Evolutionary conservation across 2,329 filamentous ascomycete genomes (phyloP), one percentile per base, ranked within the genome.

Genomic region (Metarhizium album): DNA sequence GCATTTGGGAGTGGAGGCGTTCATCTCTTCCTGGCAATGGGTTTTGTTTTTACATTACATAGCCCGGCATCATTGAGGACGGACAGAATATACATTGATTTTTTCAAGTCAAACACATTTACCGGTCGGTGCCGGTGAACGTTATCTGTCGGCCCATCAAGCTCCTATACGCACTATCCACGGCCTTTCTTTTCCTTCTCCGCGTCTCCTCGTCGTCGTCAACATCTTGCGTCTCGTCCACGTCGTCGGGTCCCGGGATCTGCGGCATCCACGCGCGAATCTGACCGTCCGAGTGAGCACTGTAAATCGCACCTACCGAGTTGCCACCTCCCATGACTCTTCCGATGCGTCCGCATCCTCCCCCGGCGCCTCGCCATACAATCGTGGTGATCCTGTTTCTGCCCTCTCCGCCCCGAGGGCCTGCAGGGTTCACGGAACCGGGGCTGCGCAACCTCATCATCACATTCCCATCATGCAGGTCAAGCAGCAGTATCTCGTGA

Each of bases 231-330:
- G 72, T 69, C 37, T 74, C 72, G 13, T 71, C 73, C 47, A 80
- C 57, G 57, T 77, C 63, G 56, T 79, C 67, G 33, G 69, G 70
- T 4, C 76, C 79, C 1, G 72, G 67, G 5, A 80, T 67, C 35
- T 72, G 70, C 2, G 87, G 86, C 58, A 76, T 75, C 90, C 91
- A 96, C 3, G 80, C 79, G 43, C 85, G 78, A 52, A 97, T 91
- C 48, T 84, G 84, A 0, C 91, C 91, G 62, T 96, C 89, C 3
- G 84, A 75, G 60, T 95, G 89, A 2, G 83, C 85, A 49, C 88
- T 93, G 67, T 89, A 94, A 52, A 96, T 61, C 8, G 71, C 75
- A 0, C 78, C 78, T 4, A 73, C 57, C 20, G 71, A 72, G 54
- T 74, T 78, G 2, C 65, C 70, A 2, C 77, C 78, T 3, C 78